Evolutionary conservation across 768 basidiomycete genomes (phyloP).

Genomic region (Pseudohyphozyma bogoriensis): DNA sequence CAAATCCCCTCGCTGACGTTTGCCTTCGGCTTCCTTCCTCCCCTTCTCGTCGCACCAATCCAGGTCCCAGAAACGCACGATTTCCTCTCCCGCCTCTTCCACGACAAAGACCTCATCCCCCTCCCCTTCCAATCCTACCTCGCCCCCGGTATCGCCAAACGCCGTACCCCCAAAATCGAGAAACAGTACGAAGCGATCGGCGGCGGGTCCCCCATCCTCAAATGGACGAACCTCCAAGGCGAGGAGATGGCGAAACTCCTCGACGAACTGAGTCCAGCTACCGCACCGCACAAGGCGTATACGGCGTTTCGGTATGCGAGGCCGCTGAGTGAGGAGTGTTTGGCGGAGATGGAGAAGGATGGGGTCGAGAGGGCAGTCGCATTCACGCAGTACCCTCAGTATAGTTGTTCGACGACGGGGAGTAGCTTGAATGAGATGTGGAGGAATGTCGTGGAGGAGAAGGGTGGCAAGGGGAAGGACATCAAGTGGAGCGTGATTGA

Average conservation of each 20-base stretch:
- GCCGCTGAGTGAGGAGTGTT: constrained; percentile 74
- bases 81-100: constrained; percentile 85
- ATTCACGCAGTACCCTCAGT: constrained; percentile 98
- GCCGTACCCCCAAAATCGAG: constrained; percentile 86
- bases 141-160: constrained; percentile 77
- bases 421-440: constrained; percentile 92
- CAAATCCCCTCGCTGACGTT: background rate
- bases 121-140: constrained; percentile 80
- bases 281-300: constrained; percentile 92
- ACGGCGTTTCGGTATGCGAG: constrained; percentile 86
- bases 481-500: constrained; percentile 97
- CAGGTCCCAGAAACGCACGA: constrained; percentile 85
- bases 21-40: background rate
- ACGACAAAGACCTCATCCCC: constrained; percentile 85
- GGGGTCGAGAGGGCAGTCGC: constrained; percentile 86
- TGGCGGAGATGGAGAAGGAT: constrained; percentile 73
- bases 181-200: constrained; percentile 90
- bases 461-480: constrained; percentile 50
- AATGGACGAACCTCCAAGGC: constrained; percentile 80
- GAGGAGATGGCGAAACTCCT: constrained; percentile 78
- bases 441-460: constrained; percentile 37
- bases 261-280: constrained; percentile 85
- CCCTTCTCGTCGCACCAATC: constrained; percentile 7
- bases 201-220: constrained; percentile 89
- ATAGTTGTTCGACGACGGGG: constrained; percentile 95